Percentiles rank a stretch among this genome's conserved stretches.
phyloP scores from a whole-genome alignment of 1,284 basidiomycete genomes.

The Dichomitus squalens region DNA sequence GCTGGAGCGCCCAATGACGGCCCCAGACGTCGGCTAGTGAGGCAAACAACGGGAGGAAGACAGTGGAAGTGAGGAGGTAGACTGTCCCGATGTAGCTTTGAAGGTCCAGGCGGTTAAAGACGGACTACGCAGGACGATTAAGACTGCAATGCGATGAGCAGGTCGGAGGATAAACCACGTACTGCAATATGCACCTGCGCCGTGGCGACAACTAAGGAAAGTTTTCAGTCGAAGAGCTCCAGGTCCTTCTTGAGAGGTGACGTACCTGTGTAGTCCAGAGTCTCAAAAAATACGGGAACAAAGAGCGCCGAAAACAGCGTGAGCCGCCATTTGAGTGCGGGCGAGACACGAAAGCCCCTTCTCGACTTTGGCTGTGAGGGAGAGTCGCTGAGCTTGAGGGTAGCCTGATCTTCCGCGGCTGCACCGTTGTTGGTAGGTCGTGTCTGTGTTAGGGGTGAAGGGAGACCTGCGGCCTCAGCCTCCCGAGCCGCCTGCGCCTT shows the following conservation, averaged over 20 bases:
- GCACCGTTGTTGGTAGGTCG: background rate
- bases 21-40: constrained; percentile 52
- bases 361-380: background rate
- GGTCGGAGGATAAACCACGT: constrained; percentile 6
- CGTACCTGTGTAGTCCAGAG: constrained; percentile 45
- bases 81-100: constrained; percentile 48
- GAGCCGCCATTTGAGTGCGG: constrained; percentile 21
- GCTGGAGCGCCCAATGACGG: constrained; percentile 47
- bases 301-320: constrained; percentile 29
- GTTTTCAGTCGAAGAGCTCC: background rate
- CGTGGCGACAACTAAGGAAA: constrained; percentile 49
- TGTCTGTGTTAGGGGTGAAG: background rate
- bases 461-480: background rate
- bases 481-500: constrained; percentile 16
- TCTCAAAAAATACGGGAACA: constrained; percentile 36
- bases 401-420: too few species aligned
- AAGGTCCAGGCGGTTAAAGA: constrained; percentile 47
- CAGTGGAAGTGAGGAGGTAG: constrained; percentile 47
- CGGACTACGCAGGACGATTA: constrained; percentile 34
- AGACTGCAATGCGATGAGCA: background rate
- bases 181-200: constrained; percentile 54
- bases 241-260: background rate
- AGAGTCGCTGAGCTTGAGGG: background rate
- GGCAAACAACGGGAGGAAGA: constrained; percentile 53
- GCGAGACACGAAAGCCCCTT: constrained; percentile 3